phyloP scores from a whole-genome alignment of 306 rosid species.

The Rosa multiflora region DNA sequence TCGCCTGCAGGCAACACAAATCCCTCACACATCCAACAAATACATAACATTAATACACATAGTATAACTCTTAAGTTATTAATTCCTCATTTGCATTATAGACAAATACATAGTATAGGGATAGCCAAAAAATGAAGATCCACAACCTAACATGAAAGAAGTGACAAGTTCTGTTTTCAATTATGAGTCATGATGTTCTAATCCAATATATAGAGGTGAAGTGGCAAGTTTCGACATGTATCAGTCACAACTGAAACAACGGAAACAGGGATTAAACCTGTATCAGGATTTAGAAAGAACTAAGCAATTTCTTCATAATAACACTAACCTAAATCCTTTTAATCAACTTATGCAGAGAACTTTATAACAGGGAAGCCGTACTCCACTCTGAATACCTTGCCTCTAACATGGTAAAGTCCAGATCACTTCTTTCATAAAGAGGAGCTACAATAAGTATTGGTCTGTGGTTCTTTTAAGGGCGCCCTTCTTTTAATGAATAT shows the following conservation, averaged over 20 bases:
- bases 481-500: background rate
- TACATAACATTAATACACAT: background rate
- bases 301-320: background rate
- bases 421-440: background rate
- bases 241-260: background rate
- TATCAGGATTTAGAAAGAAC: no score
- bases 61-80: slow-evolving; percentile 4
- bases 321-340: background rate
- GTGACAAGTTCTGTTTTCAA: background rate
- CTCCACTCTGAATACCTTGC: background rate
- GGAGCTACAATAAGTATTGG: background rate
- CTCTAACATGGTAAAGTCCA: background rate
- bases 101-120: background rate
- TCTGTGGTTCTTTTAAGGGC: background rate
- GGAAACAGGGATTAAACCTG: background rate
- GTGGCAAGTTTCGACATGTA: background rate
- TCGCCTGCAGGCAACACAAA: slow-evolving; percentile 51
- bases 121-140: background rate
- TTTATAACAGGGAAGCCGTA: background rate
- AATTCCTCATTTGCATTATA: slow-evolving; percentile 2
- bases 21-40: slow-evolving; percentile 1
- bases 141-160: background rate
- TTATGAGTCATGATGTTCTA: background rate
- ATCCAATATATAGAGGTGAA: background rate
- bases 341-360: background rate